Conservation (phyloP, 306 rosid genomes). For the Pyrus betulifolia region DNA sequence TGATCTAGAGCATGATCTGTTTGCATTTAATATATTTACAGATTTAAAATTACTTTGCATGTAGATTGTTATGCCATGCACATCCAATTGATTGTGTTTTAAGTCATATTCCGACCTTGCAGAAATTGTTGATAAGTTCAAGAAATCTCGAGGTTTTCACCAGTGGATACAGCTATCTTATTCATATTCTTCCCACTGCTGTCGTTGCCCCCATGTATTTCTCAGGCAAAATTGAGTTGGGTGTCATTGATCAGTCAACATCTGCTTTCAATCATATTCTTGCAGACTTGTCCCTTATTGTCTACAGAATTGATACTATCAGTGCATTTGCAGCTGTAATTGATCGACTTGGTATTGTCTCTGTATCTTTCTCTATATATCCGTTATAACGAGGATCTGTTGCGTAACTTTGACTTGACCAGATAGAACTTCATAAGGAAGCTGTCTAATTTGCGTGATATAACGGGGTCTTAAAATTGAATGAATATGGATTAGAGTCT, state of each 20-base stretch:
- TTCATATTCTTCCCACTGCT: constrained; percentile 96
- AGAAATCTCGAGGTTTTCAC: constrained; percentile 94
- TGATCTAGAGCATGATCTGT: too few relatives aligned
- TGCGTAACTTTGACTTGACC: neutral
- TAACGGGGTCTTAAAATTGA: neutral
- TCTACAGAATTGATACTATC: constrained; percentile 85
- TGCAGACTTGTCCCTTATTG: constrained; percentile 84
- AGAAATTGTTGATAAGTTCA: constrained; percentile 83
- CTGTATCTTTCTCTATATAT: constrained; percentile 4
- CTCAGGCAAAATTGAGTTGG: constrained; percentile 94
- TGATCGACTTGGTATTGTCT: constrained; percentile 74
- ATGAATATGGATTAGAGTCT: neutral
- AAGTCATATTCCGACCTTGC: constrained; percentile 19
- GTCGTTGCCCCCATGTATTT: constrained; percentile 98
- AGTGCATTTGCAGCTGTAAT: constrained; percentile 96
- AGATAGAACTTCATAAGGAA: neutral
- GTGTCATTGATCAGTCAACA: constrained; percentile 92
- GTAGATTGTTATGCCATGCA: too few relatives aligned
- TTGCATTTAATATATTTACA: too few relatives aligned
- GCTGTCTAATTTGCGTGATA: neutral
- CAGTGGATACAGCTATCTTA: constrained; percentile 80
- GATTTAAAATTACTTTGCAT: too few relatives aligned
- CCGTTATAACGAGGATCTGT: constrained; percentile 7
- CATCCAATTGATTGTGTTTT: neutral
- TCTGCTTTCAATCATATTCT: constrained; percentile 96